Base-by-base conservation (phyloP, 108 stramenopile genomes). In the Bacterosira constricta region DNA sequence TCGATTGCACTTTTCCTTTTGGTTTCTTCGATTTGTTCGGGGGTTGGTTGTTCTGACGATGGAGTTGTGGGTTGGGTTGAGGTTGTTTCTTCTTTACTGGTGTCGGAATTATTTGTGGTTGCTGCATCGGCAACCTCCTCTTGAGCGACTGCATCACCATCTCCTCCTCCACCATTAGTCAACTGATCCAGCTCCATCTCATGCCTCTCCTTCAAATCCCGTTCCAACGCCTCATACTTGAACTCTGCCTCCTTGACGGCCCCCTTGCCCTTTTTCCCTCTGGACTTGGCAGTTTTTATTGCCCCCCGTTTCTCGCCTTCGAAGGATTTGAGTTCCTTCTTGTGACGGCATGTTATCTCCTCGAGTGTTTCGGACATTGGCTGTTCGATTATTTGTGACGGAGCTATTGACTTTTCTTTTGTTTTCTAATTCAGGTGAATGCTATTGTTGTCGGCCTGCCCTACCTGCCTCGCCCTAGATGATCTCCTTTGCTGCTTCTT, bases 261-360 rank as follows among this genome's bases (percentile, higher is more conserved):
- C 5, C 88, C 83, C 66, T 92, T 96, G 21, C 69, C 90, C 63
- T 92, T 93, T 63, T 92, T 89, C 5, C 77, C 81, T 13, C 70
- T 81, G 15, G 61, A 79, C 66, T 94, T 91, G 44, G 88, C 87
- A 74, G 88, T 96, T 71, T 93, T 91, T 29, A 92, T 52, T 23
- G 87, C 86, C 8, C 84, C 76, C 37, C 88, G 80, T 59, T 92
- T 92, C 76, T 91, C 92, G 38, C 85, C 85, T 12, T 94, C 90
- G 64, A 96, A 80, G 31, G 85, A 75, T 75, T 94, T 92, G 25
- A 93, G 38, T 62, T 90, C 95, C 72, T 91, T 91, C 52, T 84
- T 86, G 58, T 92, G 88, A 9, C 80, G 60, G 12, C 76, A n/a
- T 37, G 81, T 68, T 17, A 89, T 41, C 34, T 87, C 82, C 9